Evolutionary conservation across 805 yeast species (phyloP), one percentile per base, ranked within the genome.

Genomic region (Debaryomyces hansenii): DNA sequence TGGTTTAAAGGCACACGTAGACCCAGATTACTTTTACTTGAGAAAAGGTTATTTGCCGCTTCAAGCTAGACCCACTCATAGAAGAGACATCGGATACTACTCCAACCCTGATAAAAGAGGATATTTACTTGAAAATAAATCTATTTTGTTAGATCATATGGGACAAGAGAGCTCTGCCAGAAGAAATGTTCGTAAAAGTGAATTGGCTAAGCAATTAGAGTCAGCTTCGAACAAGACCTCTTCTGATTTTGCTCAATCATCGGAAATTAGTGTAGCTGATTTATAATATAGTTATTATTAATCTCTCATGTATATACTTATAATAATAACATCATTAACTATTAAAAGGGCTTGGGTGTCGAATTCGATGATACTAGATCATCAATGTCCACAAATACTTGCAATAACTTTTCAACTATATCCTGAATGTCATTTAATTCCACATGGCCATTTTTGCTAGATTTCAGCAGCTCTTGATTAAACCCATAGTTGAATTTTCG

Each of bases 31-130:
- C 65, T 86, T 84, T 56, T 63, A 87, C 40, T 66, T 74, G 52
- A 85, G 78, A 57, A 84, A 82, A 60, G 96, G 95, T 14, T 82
- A 90, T 53, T 64, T 91, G 12, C 98, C 98, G 38, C 64, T 89
- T 53, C 83, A 80, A 43, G 90, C 97, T 1, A 82, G 90, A 66
- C 99, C 99, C 11, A 85, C 85, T 7, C 83, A 80, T 56, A 82
- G 87, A 68, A 85, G 88, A 67, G 90, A 86, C 59, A 83, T 92
- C 46, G 82, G 81, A 47, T 89, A 76, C 66, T 92, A 94, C 70
- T 80, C 90, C 41, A 78, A 82, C 62, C 77, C 78, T 2, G 82
- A 74, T 32, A 82, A 82, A 59, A 79, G 90, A 54, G 99, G 99
- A 6, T 92, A 89, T 62, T 68, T 90, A 50, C 66, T 69, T 56